Base-by-base conservation (phyloP, 345 rosid genomes). In the Physaria fendleri region DNA sequence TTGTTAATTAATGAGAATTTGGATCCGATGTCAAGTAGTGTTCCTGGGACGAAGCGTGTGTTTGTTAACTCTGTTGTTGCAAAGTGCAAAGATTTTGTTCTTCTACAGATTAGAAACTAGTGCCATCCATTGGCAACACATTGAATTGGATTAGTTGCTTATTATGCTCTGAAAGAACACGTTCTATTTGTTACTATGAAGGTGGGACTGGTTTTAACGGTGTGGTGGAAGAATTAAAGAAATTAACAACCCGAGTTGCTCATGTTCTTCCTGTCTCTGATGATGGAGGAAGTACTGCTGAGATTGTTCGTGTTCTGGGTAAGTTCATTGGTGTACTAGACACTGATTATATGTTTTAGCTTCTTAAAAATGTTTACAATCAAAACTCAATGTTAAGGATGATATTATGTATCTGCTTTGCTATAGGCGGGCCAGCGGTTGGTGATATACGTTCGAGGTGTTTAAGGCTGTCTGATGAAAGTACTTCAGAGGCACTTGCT, bases 281-380 rank as follows among this genome's bases (percentile, higher is more conserved):
- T 44, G 98, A 92, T 62, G 96, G 98, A 1, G 98, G 98, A 54
- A 88, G 96, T 39, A 92, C 98, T 0, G 98, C 96, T n/a, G 96
- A 92, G 85, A 88, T 92, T 60, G 95, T 92, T 53, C 85, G 96
- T 40, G 95, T 92, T 14, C 93, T 88, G 5, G 98, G 98, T 91
- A 68, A 53, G 9, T 59, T 35, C 43, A 5, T 16, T 30, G 13
- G 28, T 25, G 28, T 25, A 1, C 2, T 51, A 43, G 25, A 52
- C 47, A 4, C 2, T 25, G 6, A 20, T 52, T 25, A 10, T 47
- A 8, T 20, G 15, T 62, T 38, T 35, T 21, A 37, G 37, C 10
- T 17, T 60, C 56, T 44, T n/a, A 1, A 38, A 4, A 2, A 3
- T 11, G n/a, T n/a, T n/a, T 16, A 1, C 8, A 2, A 15, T 46